Evolutionary conservation across 148 eudicot genomes (phyloP).

Genomic region (Arctostaphylos glauca): DNA sequence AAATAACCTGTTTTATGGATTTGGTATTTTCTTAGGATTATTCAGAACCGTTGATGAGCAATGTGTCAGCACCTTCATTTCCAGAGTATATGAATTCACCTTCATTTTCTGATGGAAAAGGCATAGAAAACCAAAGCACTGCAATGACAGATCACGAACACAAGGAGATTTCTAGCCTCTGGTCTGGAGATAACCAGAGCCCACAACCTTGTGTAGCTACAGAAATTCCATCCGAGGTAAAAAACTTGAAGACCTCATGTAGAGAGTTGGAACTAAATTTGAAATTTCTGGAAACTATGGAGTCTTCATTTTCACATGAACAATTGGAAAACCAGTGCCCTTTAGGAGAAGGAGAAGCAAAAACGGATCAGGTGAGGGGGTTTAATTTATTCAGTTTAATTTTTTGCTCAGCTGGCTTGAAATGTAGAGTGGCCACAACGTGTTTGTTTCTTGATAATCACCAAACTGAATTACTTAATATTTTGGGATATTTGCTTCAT

Average conservation of each 20-base stretch:
- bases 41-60: conserved; percentile 17
- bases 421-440: neutral
- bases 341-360: conserved; percentile 23
- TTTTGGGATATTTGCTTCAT: neutral
- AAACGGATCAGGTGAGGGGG: conserved; percentile 36
- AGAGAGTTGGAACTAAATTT: conserved; percentile 13
- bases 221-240: conserved; percentile 19
- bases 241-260: conserved; percentile 3
- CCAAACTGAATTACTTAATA: conserved; percentile 20
- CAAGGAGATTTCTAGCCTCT: conserved; percentile 31
- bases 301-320: conserved; percentile 5
- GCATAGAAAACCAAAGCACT: conserved; percentile 21
- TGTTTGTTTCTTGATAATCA: conserved; percentile 19
- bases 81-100: conserved; percentile 21
- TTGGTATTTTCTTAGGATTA: conserved; percentile 28
- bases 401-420: neutral
- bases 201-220: conserved; percentile 4
- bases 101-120: conserved; percentile 15
- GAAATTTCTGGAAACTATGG: conserved; percentile 8
- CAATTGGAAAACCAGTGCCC: neutral
- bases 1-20: conserved; percentile 22
- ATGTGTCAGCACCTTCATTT: conserved; percentile 20
- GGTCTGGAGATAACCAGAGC: conserved; percentile 29
- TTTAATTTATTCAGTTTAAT: neutral
- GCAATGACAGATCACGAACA: conserved; percentile 11